phyloP scores from a whole-genome alignment of 2,329 filamentous ascomycete species.

The Trichoderma semiorbis region DNA sequence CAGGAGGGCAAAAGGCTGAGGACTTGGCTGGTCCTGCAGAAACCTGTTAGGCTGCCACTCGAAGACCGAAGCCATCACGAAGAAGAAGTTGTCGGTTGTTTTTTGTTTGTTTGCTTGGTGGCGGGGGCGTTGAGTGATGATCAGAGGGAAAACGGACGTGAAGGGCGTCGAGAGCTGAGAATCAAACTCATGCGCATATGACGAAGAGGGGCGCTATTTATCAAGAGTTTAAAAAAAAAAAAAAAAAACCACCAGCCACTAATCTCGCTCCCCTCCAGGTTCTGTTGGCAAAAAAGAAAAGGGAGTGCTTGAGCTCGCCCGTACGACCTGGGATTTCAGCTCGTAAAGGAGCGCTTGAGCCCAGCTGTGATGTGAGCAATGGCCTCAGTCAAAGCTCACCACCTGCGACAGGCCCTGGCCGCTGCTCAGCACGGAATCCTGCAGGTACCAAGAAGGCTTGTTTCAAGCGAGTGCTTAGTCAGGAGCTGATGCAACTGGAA shows the following conservation, averaged over 20 bases:
- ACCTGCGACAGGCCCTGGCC: not conserved
- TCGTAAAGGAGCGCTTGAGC: not conserved
- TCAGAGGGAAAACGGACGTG: not conserved
- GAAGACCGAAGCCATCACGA: constrained; percentile 28
- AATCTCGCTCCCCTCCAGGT: not conserved
- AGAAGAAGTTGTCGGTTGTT: not conserved
- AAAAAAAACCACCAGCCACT: not conserved
- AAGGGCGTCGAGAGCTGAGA: not conserved
- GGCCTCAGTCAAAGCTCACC: constrained; percentile 10
- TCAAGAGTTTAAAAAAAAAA: not conserved
- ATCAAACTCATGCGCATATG: not conserved
- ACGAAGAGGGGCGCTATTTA: constrained; percentile 9
- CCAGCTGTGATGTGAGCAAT: not conserved
- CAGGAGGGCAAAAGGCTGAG: constrained; percentile 43
- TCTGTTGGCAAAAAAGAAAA: not conserved
- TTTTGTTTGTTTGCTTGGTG: not conserved
- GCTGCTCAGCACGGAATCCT: not conserved
- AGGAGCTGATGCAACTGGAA: not conserved
- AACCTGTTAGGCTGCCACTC: constrained; percentile 41
- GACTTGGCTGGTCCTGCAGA: constrained; percentile 32
- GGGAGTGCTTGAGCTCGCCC: not conserved
- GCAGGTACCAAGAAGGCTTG: not conserved
- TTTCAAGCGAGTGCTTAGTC: not conserved
- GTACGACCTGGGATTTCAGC: constrained; percentile 15
- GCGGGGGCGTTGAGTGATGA: not conserved